These are phyloP conservation scores for Suhomyces bolitotheri DNA, from an alignment of 1,139 yeast species.

Conservation along the genomic window DNA sequence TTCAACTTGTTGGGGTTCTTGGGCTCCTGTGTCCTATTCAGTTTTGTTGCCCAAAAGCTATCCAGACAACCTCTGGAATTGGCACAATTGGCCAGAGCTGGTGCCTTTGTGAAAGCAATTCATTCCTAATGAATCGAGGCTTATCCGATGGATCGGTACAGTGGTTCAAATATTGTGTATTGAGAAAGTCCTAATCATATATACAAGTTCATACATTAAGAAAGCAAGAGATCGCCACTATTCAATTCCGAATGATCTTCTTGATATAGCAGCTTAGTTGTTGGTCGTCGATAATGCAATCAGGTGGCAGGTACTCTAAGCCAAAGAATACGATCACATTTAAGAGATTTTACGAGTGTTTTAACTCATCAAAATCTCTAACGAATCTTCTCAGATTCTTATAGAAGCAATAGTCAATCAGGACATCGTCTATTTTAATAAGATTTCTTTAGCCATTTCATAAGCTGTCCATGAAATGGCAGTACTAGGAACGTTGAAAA, in stretches of 20 bases:
- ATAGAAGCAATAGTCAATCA: neutral
- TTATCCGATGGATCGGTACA: no score
- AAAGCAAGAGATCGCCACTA: conserved; percentile 1
- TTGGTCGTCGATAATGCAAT: no score
- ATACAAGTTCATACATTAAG: conserved; percentile 11
- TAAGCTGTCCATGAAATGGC: conserved; percentile 98
- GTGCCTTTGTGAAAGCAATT: conserved; percentile 27
- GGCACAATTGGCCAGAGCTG: conserved; percentile 34
- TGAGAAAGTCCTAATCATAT: conserved; percentile 1
- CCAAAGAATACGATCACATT: no score
- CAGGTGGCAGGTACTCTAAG: no score
- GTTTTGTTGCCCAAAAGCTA: conserved; percentile 73
- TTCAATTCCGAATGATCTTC: no score
- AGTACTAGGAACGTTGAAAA: conserved; percentile 93
- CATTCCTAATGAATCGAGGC: conserved; percentile 10
- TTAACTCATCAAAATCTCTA: no score
- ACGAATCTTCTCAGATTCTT: no score
- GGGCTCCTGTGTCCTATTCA: conserved; percentile 77
- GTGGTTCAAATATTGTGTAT: no score
- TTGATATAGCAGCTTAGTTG: no score
- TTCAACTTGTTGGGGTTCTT: conserved; percentile 78
- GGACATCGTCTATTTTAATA: conserved; percentile 20
- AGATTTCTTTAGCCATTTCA: conserved; percentile 89
- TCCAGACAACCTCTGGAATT: conserved; percentile 42
- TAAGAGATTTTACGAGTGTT: no score